Conservation (phyloP, 2,329 filamentous ascomycete species). For the Microdochium bolleyi region DNA sequence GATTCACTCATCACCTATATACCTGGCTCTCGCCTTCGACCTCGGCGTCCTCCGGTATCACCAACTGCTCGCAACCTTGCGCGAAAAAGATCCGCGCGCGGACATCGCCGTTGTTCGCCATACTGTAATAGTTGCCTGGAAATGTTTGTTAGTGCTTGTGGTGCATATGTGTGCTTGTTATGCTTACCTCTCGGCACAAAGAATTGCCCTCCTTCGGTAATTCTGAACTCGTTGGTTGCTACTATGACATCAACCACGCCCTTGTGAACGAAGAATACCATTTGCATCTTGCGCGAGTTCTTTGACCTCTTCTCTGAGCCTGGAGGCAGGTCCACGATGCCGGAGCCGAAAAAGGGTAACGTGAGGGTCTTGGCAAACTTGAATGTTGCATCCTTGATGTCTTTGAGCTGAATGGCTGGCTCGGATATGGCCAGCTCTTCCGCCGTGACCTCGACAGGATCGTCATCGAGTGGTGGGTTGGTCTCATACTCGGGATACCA, state of each 20-base stretch:
- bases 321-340: slow-evolving; percentile 81
- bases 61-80: slow-evolving; percentile 63
- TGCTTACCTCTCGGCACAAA: slow-evolving; percentile 92
- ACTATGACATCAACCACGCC: slow-evolving; percentile 78
- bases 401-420: slow-evolving; percentile 46
- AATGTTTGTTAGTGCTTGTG: slow-evolving; percentile 7
- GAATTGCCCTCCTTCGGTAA: slow-evolving; percentile 82
- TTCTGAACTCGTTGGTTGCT: slow-evolving; percentile 68
- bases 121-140: slow-evolving; percentile 90
- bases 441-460: slow-evolving; percentile 43
- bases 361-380: slow-evolving; percentile 83
- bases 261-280: slow-evolving; percentile 86
- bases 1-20: not conserved
- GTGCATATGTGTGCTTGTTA: too few relatives aligned
- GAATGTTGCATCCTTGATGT: slow-evolving; percentile 63
- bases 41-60: slow-evolving; percentile 14
- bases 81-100: slow-evolving; percentile 83
- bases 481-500: slow-evolving; percentile 54
- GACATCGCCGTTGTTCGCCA: slow-evolving; percentile 68
- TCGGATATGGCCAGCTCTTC: slow-evolving; percentile 50
- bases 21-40: not conserved
- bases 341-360: slow-evolving; percentile 79
- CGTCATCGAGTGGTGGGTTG: slow-evolving; percentile 44
- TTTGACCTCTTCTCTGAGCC: slow-evolving; percentile 80
- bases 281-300: slow-evolving; percentile 92